phyloP scores from a whole-genome alignment of 805 yeast genomes.

The Candida boidinii region DNA sequence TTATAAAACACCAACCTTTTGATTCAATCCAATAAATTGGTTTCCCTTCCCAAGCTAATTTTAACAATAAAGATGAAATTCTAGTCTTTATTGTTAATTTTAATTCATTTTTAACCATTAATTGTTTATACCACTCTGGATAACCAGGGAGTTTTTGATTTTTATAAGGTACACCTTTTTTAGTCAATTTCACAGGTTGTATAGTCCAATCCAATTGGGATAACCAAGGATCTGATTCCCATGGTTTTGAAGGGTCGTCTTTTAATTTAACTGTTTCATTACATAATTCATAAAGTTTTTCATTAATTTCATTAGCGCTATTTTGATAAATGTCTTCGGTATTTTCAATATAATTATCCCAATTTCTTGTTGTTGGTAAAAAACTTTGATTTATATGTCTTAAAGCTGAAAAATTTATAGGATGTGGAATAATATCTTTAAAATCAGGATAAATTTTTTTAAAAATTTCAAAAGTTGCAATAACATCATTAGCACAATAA shows the following conservation, averaged over 20 bases:
- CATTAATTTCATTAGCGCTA: slow-evolving; percentile 46
- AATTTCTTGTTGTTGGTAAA: slow-evolving; percentile 64
- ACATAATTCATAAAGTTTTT: slow-evolving; percentile 51
- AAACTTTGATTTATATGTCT: slow-evolving; percentile 64
- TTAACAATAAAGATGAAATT: slow-evolving; percentile 65
- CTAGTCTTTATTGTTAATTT: slow-evolving; percentile 66
- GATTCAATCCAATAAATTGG: slow-evolving; percentile 76
- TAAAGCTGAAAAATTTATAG: slow-evolving; percentile 86
- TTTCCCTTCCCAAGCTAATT: slow-evolving; percentile 75
- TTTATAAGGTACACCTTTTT: slow-evolving; percentile 60
- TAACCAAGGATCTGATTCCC: slow-evolving; percentile 76
- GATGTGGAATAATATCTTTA: slow-evolving; percentile 71
- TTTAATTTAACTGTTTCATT: slow-evolving; percentile 43
- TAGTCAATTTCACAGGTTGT: slow-evolving; percentile 49
- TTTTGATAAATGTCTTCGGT: slow-evolving; percentile 64
- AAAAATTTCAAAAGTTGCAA: slow-evolving; percentile 64
- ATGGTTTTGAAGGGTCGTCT: slow-evolving; percentile 31
- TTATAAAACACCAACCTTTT: slow-evolving; percentile 86
- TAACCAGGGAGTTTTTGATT: slow-evolving; percentile 80
- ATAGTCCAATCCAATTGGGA: slow-evolving; percentile 84
- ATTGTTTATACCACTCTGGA: slow-evolving; percentile 86
- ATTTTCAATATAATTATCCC: slow-evolving; percentile 63
- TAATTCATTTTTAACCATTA: slow-evolving; percentile 32
- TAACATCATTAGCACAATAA: slow-evolving; percentile 85
- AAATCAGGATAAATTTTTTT: slow-evolving; percentile 64